Evolutionary conservation across 306 rosid genomes (phyloP).

Genomic region (Casuarina glauca): DNA sequence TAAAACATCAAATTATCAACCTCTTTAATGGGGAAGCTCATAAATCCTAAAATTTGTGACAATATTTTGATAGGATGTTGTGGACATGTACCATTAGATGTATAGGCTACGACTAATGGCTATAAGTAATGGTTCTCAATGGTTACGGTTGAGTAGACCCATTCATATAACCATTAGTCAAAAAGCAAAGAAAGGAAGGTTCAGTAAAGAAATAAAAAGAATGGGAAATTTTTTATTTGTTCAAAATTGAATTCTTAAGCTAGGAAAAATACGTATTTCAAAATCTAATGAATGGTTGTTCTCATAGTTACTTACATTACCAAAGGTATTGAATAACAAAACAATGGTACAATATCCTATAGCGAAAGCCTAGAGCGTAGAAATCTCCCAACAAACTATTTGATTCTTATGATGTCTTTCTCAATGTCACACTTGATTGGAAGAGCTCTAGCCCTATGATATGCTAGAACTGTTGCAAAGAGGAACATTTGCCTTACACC

Average conservation of each 20-base stretch:
- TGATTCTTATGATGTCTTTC: neutral
- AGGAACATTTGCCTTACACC: conserved; percentile 53
- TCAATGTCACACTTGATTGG: conserved; percentile 9
- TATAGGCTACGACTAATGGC: too few species aligned
- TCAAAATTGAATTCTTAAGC: neutral
- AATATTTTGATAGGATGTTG: too few species aligned
- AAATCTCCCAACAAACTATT: neutral
- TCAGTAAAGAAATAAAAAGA: neutral
- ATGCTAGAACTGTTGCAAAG: conserved; percentile 38
- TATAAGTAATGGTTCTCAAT: too few species aligned
- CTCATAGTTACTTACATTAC: neutral
- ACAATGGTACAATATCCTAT: neutral
- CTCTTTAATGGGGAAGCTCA: too few species aligned
- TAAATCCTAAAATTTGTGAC: neutral
- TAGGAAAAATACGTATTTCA: neutral
- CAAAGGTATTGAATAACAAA: neutral
- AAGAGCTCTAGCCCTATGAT: conserved; percentile 34
- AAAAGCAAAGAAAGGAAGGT: too few species aligned
- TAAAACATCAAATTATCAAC: too few species aligned
- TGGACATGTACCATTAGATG: too few species aligned
- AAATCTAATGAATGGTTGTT: neutral
- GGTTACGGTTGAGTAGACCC: too few species aligned
- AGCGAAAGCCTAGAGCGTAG: neutral
- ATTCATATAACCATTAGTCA: too few species aligned
- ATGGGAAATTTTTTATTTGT: neutral